Base-by-base conservation (phyloP, 306 rosid genomes). In the Acacia confusa region DNA sequence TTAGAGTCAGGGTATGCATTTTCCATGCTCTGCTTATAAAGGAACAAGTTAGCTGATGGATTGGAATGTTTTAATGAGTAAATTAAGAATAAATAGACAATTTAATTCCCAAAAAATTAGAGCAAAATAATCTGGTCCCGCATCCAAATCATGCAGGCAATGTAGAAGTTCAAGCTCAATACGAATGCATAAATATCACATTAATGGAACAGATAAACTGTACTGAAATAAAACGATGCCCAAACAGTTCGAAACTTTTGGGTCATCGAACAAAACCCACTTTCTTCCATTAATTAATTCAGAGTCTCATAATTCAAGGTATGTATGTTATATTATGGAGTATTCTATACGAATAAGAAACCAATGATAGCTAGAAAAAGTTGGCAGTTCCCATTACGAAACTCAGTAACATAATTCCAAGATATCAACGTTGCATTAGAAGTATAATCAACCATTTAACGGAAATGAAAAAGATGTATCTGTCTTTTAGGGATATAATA, bases 1-100 rank as follows among this genome's bases (percentile, higher is more conserved):
- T 93, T 95, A 84, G 99, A 95, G 70, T 93, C 97, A 64, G 99
- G 97, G 82, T 88, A 93, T 65, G 99, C 99, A 67, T 89, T 90
- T 67, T 95, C 99, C 99, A 95, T 95, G 94, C 92, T 92, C 99
- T 95, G 93, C 71, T 87, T 69, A 86, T 85, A 82, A 17, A 77
- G 75, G 24, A 82, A 58, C 69, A 81, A 69, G 82, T 87, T 69
- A 87, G 84, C 65, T 80, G 50, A 40, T 82, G 81, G 48, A 24
- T 79, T 67, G 69, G 80, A 65, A 76, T 43, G 87, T 82, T 66
- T 75, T 50, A 61, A 72, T 78, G 57, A 81, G 60, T 74, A 61
- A 50, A 65, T 67, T 77, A 83, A 43, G 72, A 63, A 75, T 13
- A 14, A 13, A 73, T 34, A 81, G 80, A 81, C 66, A 75, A 87